phyloP scores from a whole-genome alignment of 257 asterid species.

The Lycium ferocissimum region DNA sequence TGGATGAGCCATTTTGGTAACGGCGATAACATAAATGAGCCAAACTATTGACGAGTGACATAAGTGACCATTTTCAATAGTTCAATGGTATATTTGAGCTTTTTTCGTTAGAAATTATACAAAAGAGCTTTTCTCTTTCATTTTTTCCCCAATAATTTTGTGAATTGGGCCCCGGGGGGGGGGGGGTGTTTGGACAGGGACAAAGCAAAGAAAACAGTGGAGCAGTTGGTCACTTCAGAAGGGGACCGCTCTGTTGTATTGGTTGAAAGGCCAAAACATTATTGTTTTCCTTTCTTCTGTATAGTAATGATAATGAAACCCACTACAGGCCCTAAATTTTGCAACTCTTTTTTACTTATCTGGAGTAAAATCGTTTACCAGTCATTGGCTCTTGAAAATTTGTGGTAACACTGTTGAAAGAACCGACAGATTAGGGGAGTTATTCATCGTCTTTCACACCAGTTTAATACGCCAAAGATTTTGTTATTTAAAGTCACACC shows the following conservation, averaged over 20 bases:
- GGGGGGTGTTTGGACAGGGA: neutral
- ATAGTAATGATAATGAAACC: neutral
- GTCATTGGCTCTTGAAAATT: neutral
- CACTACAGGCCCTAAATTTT: neutral
- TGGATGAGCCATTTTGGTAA: no score
- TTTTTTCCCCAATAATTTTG: no score
- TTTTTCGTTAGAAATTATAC: no score
- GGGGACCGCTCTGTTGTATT: constrained; percentile 53
- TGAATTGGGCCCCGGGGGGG: neutral
- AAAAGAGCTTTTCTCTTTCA: neutral
- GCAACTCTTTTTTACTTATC: neutral
- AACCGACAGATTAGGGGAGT: no score
- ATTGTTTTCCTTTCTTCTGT: neutral
- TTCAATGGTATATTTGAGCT: no score
- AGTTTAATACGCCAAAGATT: neutral
- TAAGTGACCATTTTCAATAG: no score
- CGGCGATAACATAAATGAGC: no score
- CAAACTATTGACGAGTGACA: no score
- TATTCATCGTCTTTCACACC: neutral
- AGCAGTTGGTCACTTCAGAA: constrained; percentile 63
- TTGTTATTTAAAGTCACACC: neutral
- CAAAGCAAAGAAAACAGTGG: constrained; percentile 49
- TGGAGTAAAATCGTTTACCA: neutral
- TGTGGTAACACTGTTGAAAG: neutral
- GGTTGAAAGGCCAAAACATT: constrained; percentile 13